phyloP scores from a whole-genome alignment of 192 early-diverging fungal species.

The Coemansia sp. region DNA sequence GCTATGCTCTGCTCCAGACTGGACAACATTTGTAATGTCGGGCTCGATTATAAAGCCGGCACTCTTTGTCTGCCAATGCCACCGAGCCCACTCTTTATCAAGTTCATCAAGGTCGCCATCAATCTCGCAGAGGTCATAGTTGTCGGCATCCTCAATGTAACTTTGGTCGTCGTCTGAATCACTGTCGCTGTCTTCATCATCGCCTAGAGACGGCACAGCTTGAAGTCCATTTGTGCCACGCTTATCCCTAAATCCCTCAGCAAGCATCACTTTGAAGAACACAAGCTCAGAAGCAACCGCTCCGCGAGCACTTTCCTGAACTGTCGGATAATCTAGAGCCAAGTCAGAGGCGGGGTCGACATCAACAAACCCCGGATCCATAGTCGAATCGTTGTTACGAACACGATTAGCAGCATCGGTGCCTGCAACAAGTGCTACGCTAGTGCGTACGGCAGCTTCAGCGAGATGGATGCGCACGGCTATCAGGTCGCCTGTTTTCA shows the following conservation, averaged over 20 bases:
- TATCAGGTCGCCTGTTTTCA: conserved; percentile 45
- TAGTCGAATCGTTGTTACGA: conserved; percentile 12
- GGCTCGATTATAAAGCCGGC: conserved; percentile 32
- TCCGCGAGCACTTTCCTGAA: neutral
- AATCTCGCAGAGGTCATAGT: conserved; percentile 4
- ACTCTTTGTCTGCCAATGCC: conserved; percentile 30
- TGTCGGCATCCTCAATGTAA: conserved; percentile 8
- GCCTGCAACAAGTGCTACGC: conserved; percentile 29
- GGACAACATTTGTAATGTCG: conserved; percentile 43
- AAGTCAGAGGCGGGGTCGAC: conserved; percentile 33
- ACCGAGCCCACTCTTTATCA: conserved; percentile 30
- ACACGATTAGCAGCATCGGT: conserved; percentile 21
- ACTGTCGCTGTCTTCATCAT: conserved; percentile 11
- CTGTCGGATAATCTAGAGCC: conserved; percentile 5
- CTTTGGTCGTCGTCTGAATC: conserved; percentile 6
- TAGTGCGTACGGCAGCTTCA: conserved; percentile 35
- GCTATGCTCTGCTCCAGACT: conserved; percentile 31
- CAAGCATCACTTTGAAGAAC: conserved; percentile 39
- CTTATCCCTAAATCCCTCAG: conserved; percentile 32
- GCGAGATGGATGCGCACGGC: conserved; percentile 31
- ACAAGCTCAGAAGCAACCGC: conserved; percentile 19
- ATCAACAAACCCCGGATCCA: conserved; percentile 11
- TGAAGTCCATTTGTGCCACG: conserved; percentile 7
- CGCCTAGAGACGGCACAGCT: conserved; percentile 6
- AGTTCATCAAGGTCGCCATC: conserved; percentile 9